Conservation (phyloP, 768 basidiomycete genomes). For the Arthromyces matolae region DNA sequence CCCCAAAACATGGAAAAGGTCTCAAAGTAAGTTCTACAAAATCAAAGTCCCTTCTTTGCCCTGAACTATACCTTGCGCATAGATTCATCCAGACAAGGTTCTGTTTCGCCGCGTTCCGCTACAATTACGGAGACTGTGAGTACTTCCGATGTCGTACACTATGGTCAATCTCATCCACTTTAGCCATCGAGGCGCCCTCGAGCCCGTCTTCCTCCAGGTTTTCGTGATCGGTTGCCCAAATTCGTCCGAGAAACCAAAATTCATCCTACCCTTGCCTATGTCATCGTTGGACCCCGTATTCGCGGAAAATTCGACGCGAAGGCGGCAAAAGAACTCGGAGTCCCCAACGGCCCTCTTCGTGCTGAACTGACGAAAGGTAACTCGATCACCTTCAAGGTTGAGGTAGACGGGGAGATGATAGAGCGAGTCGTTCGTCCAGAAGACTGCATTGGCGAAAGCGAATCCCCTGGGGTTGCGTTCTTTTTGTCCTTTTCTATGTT, state of each 20-base stretch:
- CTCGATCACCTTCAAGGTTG: constrained; percentile 51
- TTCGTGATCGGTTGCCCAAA: constrained; percentile 35
- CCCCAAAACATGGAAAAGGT: neutral
- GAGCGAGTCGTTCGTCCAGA: constrained; percentile 54
- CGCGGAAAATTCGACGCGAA: constrained; percentile 71
- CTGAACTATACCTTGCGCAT: no score
- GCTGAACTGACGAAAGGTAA: constrained; percentile 62
- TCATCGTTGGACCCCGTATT: constrained; percentile 48
- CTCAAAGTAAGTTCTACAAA: neutral
- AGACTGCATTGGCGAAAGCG: constrained; percentile 54
- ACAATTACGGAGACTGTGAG: constrained; percentile 1
- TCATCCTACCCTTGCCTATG: constrained; percentile 42
- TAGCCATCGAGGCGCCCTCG: constrained; percentile 26
- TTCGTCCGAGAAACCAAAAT: constrained; percentile 20
- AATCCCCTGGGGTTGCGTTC: constrained; percentile 41
- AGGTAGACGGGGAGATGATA: constrained; percentile 37
- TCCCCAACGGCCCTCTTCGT: constrained; percentile 59
- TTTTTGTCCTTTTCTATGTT: neutral
- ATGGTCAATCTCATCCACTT: no score
- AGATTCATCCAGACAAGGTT: neutral
- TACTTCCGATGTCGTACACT: no score
- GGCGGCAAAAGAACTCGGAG: constrained; percentile 60
- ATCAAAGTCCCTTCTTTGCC: no score
- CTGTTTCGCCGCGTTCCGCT: neutral
- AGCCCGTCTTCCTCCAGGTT: constrained; percentile 29